phyloP scores from a whole-genome alignment of 2,329 filamentous ascomycete species.

The Alternaria angustiovoidea region DNA sequence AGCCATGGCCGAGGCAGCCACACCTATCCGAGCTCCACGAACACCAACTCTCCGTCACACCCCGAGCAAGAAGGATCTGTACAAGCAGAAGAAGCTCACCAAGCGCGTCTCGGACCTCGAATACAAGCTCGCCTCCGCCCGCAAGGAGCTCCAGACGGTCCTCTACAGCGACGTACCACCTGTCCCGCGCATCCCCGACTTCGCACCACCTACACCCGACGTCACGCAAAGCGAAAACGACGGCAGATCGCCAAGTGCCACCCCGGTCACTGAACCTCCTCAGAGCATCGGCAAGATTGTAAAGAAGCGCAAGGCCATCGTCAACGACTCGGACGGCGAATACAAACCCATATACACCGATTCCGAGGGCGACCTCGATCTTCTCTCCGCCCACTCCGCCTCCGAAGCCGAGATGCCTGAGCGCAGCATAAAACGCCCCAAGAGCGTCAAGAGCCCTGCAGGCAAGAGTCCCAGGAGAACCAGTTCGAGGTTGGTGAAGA shows the following conservation, averaged over 20 bases:
- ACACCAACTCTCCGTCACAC: constrained; percentile 54
- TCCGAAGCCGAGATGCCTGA: constrained; percentile 27
- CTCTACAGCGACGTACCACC: constrained; percentile 55
- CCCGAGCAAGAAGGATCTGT: constrained; percentile 64
- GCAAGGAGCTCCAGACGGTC: constrained; percentile 62
- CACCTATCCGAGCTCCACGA: constrained; percentile 22
- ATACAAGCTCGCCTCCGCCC: constrained; percentile 63
- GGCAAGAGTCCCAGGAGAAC: constrained; percentile 26
- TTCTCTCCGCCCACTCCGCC: constrained; percentile 12
- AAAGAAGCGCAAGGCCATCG: constrained; percentile 52
- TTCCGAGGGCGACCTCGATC: constrained; percentile 29
- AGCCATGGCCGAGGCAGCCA: constrained; percentile 18
- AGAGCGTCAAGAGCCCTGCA: constrained; percentile 16
- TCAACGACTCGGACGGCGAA: constrained; percentile 36
- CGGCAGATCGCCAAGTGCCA: constrained; percentile 26
- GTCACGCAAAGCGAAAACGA: constrained; percentile 36
- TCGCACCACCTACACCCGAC: constrained; percentile 39
- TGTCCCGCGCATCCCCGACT: constrained; percentile 46
- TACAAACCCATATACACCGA: constrained; percentile 41
- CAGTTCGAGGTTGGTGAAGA: constrained; percentile 23
- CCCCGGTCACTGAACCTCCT: constrained; percentile 14
- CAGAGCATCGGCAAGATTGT: constrained; percentile 31
- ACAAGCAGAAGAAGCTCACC: constrained; percentile 64
- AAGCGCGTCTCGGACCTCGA: constrained; percentile 70
- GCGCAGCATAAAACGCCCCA: constrained; percentile 25